phyloP scores from a whole-genome alignment of 768 basidiomycete species.

The Hypsizygus marmoreus region DNA sequence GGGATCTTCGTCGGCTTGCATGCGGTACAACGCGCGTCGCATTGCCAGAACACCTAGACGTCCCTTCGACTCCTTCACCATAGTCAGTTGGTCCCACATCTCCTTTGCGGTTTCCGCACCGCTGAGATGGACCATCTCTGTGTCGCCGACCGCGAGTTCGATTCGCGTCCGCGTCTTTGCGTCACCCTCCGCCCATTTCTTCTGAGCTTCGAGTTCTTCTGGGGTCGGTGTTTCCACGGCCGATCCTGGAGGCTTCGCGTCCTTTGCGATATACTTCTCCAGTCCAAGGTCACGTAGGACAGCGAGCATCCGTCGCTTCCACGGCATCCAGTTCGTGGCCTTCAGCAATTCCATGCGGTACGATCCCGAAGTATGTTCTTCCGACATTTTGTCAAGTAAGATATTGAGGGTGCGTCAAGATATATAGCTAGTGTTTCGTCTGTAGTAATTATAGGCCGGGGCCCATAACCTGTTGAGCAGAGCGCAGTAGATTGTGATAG shows the following conservation, averaged over 20 bases:
- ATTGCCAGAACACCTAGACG: constrained; percentile 24
- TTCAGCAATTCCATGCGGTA: constrained; percentile 8
- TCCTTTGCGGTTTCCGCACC: too few relatives aligned
- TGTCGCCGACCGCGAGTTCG: too few relatives aligned
- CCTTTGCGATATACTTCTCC: constrained; percentile 21
- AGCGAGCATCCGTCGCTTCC: constrained; percentile 15
- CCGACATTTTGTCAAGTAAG: not conserved
- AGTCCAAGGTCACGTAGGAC: constrained; percentile 27
- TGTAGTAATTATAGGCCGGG: too few relatives aligned
- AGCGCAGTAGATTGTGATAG: too few relatives aligned
- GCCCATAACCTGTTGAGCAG: too few relatives aligned
- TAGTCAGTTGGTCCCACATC: too few relatives aligned
- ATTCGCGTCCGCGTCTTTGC: too few relatives aligned
- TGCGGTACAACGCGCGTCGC: constrained; percentile 19
- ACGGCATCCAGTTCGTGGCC: constrained; percentile 10
- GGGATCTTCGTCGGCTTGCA: constrained; percentile 24
- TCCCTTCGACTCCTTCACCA: too few relatives aligned
- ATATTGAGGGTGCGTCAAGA: too few relatives aligned
- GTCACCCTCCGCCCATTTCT: too few relatives aligned
- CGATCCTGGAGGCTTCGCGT: constrained; percentile 19
- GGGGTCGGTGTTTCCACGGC: constrained; percentile 10
- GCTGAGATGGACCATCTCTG: too few relatives aligned
- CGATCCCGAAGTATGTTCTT: constrained; percentile 7
- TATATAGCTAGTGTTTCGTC: too few relatives aligned
- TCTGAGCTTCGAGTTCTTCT: constrained; percentile 14